Evolutionary conservation across 768 basidiomycete species (phyloP).

Genomic region (Calvatia gigantea): DNA sequence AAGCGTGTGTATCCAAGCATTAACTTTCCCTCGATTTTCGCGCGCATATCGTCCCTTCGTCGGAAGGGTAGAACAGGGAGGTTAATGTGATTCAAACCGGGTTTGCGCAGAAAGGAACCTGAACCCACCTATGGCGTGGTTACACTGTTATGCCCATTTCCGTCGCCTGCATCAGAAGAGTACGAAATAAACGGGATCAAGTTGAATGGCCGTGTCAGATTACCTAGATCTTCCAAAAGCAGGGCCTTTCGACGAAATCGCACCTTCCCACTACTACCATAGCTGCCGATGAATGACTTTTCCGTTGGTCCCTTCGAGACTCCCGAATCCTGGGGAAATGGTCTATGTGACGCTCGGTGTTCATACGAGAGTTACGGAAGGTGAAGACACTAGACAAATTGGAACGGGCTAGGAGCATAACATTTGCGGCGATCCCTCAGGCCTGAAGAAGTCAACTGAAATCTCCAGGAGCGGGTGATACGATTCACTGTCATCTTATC

Average conservation of each 20-base stretch:
- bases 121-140: not conserved
- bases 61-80: not conserved
- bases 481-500: no score
- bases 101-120: not conserved
- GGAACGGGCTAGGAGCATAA: no score
- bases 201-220: not conserved
- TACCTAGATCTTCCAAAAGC: not conserved
- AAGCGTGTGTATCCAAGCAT: not conserved
- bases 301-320: not conserved
- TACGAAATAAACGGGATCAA: conserved; percentile 11
- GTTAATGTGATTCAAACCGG: not conserved
- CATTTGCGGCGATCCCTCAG: no score
- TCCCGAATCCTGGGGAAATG: no score
- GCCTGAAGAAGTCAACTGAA: no score
- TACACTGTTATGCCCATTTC: not conserved
- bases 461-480: no score
- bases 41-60: not conserved
- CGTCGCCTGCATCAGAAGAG: not conserved
- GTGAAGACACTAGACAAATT: no score
- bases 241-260: conserved; percentile 11
- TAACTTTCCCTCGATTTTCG: not conserved
- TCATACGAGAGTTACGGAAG: not conserved
- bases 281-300: not conserved
- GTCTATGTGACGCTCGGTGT: not conserved
- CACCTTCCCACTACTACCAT: conserved; percentile 8